Evolutionary conservation across 305 asterid species (phyloP).

Genomic region (Solanum hybrid): DNA sequence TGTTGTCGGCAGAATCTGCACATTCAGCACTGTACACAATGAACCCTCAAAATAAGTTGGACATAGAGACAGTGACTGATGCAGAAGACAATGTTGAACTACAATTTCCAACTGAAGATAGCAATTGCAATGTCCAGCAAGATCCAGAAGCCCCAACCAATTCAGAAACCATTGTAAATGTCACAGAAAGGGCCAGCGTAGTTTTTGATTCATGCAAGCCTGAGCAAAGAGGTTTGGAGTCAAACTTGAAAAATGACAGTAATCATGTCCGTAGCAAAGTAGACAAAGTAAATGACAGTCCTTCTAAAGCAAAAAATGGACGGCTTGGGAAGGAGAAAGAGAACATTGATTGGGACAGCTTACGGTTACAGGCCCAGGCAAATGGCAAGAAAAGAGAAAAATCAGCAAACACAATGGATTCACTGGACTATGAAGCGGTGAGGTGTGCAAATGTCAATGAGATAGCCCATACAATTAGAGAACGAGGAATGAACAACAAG

Average conservation of each 20-base stretch:
- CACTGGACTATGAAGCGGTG: conserved; percentile 94
- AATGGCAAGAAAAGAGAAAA: conserved; percentile 44
- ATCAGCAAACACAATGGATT: conserved; percentile 54
- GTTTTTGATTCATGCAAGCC: conserved; percentile 18
- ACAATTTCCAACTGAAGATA: conserved; percentile 21
- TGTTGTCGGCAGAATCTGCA: conserved; percentile 53
- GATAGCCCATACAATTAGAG: conserved; percentile 74
- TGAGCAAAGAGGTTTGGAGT: conserved; percentile 10
- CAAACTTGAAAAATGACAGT: conserved; percentile 25
- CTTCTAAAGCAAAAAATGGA: conserved; percentile 33
- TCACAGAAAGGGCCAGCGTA: conserved; percentile 39
- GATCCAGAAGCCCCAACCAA: conserved; percentile 17
- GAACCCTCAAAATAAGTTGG: conserved; percentile 25
- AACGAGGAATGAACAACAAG: conserved; percentile 95
- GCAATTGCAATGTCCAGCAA: conserved; percentile 25
- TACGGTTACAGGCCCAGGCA: conserved; percentile 48
- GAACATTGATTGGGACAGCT: conserved; percentile 64
- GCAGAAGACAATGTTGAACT: conserved; percentile 22
- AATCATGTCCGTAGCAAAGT: conserved; percentile 18
- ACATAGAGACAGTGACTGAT: conserved; percentile 14
- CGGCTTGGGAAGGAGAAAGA: conserved; percentile 51
- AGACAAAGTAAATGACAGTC: conserved; percentile 17
- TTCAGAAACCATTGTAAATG: conserved; percentile 32
- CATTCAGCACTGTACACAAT: conserved; percentile 33
- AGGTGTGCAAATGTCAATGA: conserved; percentile 76